Evolutionary conservation across 2,329 filamentous ascomycete genomes (phyloP).

Genomic region (Calonectria henricotiae): DNA sequence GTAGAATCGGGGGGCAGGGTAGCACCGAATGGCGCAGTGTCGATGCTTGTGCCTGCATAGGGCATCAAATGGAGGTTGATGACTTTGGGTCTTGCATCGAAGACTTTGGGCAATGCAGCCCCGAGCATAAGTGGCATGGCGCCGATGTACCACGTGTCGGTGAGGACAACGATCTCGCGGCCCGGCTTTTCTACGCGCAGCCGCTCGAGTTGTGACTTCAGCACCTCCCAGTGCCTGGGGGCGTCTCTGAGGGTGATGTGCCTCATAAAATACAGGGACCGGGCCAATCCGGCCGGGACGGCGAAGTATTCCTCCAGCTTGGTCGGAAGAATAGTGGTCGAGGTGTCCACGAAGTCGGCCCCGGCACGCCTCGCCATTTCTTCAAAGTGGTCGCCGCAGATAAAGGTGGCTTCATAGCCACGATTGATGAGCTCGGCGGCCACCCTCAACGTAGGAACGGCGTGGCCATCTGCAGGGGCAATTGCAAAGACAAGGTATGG

Average conservation of each 20-base stretch:
- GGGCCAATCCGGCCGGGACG: constrained; percentile 46
- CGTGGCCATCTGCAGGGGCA: constrained; percentile 55
- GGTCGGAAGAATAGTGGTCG: constrained; percentile 38
- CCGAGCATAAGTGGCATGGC: constrained; percentile 59
- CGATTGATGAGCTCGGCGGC: constrained; percentile 57
- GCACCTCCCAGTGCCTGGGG: constrained; percentile 53
- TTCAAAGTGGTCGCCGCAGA: constrained; percentile 59
- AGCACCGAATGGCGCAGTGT: constrained; percentile 59
- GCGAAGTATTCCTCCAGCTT: constrained; percentile 41
- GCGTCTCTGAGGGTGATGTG: constrained; percentile 51
- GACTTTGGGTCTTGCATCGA: constrained; percentile 54
- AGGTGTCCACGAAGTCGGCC: constrained; percentile 55
- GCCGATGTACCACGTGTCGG: constrained; percentile 61
- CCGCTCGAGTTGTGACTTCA: constrained; percentile 58
- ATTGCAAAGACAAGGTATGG: constrained; percentile 55
- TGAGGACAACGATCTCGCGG: constrained; percentile 62
- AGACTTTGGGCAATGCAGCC: constrained; percentile 60
- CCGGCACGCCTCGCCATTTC: constrained; percentile 58
- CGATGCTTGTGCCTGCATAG: constrained; percentile 58
- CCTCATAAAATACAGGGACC: constrained; percentile 55
- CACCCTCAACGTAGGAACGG: constrained; percentile 54
- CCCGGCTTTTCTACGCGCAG: constrained; percentile 54
- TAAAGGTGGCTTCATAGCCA: constrained; percentile 63
- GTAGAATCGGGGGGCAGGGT: constrained; percentile 60
- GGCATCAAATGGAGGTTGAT: constrained; percentile 62